Conservation (phyloP, 1,284 basidiomycete species). For the Cryptococcus sp. region DNA sequence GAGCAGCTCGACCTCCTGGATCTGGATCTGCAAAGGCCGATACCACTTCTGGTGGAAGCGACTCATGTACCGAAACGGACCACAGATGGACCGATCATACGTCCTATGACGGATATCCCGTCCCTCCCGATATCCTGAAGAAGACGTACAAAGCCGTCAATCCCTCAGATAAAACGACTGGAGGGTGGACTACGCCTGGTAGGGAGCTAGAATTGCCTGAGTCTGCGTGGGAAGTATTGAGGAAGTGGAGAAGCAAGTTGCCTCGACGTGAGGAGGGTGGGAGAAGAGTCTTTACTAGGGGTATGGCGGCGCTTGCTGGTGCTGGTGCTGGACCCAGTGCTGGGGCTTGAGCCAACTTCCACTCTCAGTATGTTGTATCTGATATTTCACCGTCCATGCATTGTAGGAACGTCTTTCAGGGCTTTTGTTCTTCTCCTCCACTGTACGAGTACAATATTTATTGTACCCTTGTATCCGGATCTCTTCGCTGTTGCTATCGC, state of each 20-base stretch:
- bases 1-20: background rate
- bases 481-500: too few species aligned
- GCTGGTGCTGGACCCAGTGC: too few species aligned
- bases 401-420: background rate
- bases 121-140: constrained; percentile 10
- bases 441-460: too few species aligned
- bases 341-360: background rate
- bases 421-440: background rate
- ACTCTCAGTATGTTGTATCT: background rate
- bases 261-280: constrained; percentile 8
- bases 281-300: constrained; percentile 8
- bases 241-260: constrained; percentile 11
- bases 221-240: constrained; percentile 10
- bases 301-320: constrained; percentile 2
- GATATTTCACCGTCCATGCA: background rate
- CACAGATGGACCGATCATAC: constrained; percentile 15
- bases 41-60: background rate
- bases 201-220: constrained; percentile 6
- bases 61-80: background rate
- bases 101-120: constrained; percentile 4
- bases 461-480: background rate
- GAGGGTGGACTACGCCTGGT: constrained; percentile 8
- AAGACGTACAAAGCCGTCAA: constrained; percentile 10
- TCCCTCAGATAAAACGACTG: background rate
- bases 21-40: background rate